These are phyloP conservation scores for Cytospora leucostoma DNA, from an alignment of 2,329 filamentous ascomycete genomes.

Conservation along the genomic window DNA sequence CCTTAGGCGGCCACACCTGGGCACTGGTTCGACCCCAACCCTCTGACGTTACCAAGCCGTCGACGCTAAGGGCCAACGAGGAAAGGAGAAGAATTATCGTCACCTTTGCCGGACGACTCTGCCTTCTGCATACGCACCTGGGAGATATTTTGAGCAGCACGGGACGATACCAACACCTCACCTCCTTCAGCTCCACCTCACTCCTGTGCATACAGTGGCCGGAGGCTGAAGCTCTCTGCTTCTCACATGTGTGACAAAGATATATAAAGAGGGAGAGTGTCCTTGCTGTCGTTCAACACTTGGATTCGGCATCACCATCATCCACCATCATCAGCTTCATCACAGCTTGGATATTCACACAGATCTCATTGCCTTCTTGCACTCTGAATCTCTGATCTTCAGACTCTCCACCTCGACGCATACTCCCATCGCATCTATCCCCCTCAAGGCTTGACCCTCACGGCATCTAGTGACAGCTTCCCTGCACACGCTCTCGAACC, in stretches of 20 bases:
- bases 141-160: conserved; percentile 17
- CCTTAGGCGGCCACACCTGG: conserved; percentile 14
- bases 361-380: neutral
- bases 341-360: conserved; percentile 5
- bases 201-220: conserved; percentile 23
- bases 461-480: neutral
- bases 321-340: conserved; percentile 9
- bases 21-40: conserved; percentile 7
- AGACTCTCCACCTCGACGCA: neutral
- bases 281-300: conserved; percentile 13
- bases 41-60: conserved; percentile 26
- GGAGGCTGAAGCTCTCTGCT: conserved; percentile 22
- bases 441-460: neutral
- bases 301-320: conserved; percentile 22
- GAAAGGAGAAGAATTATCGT: conserved; percentile 13
- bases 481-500: neutral
- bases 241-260: conserved; percentile 18
- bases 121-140: conserved; percentile 14
- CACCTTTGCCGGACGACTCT: conserved; percentile 12
- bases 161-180: conserved; percentile 18
- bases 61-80: conserved; percentile 23
- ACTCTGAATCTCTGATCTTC: neutral
- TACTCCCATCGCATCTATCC: neutral
- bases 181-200: conserved; percentile 20
- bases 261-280: conserved; percentile 24